Evolutionary conservation across 1,284 basidiomycete genomes (phyloP), one percentile per base, ranked within the genome.

Genomic region (Phylloporus gajari): DNA sequence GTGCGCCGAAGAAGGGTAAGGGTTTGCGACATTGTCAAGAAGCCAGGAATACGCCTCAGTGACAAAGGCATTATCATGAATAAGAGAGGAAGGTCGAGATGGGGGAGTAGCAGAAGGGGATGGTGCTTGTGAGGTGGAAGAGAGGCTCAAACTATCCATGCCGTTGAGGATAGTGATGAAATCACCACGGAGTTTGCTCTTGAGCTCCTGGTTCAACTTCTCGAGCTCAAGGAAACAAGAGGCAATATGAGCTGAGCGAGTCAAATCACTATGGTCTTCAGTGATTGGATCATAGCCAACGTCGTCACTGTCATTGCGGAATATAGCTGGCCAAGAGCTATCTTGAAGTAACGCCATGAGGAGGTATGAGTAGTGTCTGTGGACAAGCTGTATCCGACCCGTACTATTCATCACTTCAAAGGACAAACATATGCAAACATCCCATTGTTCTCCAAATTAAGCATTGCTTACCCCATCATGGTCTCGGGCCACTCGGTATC

Each of bases 21-120:
- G 89, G 59, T 89, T 84, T 63, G 86, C 82, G 3, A 89, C 73
- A 69, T 89, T 86, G 0, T 80, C 68, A 1, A 87, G 63, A 0
- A 90, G 75, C 88, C 88, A 90, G 27, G 78, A 77, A 67, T 86
- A 84, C 0, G 84, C 82, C 0, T 75, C 75, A 19, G 75, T 72
- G 19, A 86, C 81, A 68, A 85, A 86, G 21, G 65, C 5, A 21
- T 12, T 46, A 42, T 67, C n/a, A n/a, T 25, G 65, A 30, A 30
- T 3, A 6, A 35, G 5, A 17, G 53, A 25, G 23, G 53, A 30
- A 15, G 56, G 3, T 23, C 40, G 53, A 8, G 40, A 17, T 5
- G 51, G 42, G 19, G 40, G 65, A 58, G 21, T 59, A 27, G 38
- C 65, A 58, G n/a, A 27, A 6, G 78, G 60, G 13, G 81, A 76